phyloP scores from a whole-genome alignment of 2,329 filamentous ascomycete genomes.

The Stagonosporopsis cucurbitacearum region DNA sequence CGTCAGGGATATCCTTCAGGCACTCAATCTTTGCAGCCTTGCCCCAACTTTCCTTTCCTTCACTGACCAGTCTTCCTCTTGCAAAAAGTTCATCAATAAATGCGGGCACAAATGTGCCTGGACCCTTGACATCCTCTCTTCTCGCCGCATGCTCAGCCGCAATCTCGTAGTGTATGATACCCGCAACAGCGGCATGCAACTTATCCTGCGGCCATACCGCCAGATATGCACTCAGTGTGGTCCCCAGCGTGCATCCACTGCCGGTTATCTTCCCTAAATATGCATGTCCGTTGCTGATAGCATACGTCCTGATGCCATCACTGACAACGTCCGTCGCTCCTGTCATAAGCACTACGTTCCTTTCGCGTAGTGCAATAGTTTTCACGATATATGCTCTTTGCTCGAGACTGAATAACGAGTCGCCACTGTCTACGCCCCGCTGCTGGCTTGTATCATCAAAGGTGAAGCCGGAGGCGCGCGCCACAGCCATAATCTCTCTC shows the following conservation, averaged over 20 bases:
- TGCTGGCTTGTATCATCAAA: constrained; percentile 61
- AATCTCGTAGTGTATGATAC: constrained; percentile 77
- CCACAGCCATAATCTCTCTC: constrained; percentile 79
- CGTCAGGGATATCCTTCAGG: constrained; percentile 29
- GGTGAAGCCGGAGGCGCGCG: constrained; percentile 57
- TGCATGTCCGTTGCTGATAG: constrained; percentile 77
- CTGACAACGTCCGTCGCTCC: constrained; percentile 78
- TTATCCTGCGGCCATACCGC: constrained; percentile 51
- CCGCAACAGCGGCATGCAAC: constrained; percentile 76
- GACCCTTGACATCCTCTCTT: constrained; percentile 71
- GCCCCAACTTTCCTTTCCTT: constrained; percentile 19
- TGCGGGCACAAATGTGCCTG: constrained; percentile 84
- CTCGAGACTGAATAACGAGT: constrained; percentile 58
- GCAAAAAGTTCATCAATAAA: constrained; percentile 75
- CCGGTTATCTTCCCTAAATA: constrained; percentile 75
- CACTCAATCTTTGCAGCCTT: constrained; percentile 25
- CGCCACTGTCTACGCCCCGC: constrained; percentile 81
- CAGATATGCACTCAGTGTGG: constrained; percentile 76
- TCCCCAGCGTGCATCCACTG: constrained; percentile 81
- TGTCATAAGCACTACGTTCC: constrained; percentile 81
- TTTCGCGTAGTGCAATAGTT: constrained; percentile 70
- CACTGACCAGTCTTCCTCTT: constrained; percentile 20
- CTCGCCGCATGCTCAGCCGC: constrained; percentile 71
- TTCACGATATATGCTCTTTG: constrained; percentile 70
- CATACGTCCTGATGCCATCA: constrained; percentile 72